Base-by-base conservation (phyloP, 1,284 basidiomycete genomes). In the Ceratobasidium sp. region DNA sequence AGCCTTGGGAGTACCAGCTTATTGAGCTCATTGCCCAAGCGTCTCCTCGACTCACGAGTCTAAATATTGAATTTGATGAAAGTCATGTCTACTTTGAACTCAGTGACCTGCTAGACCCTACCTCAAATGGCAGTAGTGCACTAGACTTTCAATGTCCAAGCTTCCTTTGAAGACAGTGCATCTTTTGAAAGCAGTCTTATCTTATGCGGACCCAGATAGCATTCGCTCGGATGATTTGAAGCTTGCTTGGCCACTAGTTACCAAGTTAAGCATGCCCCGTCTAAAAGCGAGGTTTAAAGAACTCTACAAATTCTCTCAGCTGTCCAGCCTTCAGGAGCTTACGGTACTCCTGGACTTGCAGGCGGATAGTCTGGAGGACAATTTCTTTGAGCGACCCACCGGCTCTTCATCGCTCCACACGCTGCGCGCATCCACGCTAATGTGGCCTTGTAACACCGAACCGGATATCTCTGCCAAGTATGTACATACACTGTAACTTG, bases 261-360 rank as follows among this genome's bases (percentile, higher is more conserved):
- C 62, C 13, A 29, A 15, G 43, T n/a, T 65, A n/a, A 9, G 25
- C 19, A 17, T 65, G 40, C 62, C 62, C 3, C 43, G 46, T 29
- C n/a, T 25, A 2, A 34, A 22, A 65, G 32, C n/a, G n/a, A 25
- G 22, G 4, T 29, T 49, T 25, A 44, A 37, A 34, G 29, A n/a
- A 15, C 62, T 65, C 11, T 65, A 65, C 25, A 25, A 49, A n/a
- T 29, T 65, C 8, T 65, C 62, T 29, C 6, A 37, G 40, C 62
- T 65, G 15, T 40, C 62, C 5, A 65, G 25, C 15, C 62, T 65
- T 37, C n/a, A 65, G 22, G 13, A 61, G 19, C 57, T 61, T n/a
- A 40, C 34, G 5, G 9, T 40, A 40, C 5, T 2, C 32, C 13
- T 61, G 19, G 19, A 61, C 19, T 40, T 61, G 8, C 4, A 34